Percentiles rank a stretch among this genome's conserved stretches.
Conservation (phyloP, 2,329 filamentous ascomycete species). For the Xylaria sp. region DNA sequence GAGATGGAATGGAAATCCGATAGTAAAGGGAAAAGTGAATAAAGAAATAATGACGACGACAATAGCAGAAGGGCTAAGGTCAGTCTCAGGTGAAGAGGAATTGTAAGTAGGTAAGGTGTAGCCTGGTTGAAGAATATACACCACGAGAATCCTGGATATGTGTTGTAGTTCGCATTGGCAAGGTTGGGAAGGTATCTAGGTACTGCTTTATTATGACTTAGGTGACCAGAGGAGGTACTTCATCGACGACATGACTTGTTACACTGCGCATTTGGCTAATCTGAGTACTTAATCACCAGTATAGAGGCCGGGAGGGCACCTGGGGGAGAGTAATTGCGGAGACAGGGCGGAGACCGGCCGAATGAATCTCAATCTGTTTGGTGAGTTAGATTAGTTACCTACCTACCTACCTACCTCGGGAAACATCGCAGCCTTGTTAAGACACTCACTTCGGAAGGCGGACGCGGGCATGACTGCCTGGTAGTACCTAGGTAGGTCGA, state of each 20-base stretch:
- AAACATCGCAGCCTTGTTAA: neutral
- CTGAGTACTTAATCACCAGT: neutral
- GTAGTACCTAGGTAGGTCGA: neutral
- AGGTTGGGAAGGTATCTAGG: constrained; percentile 12
- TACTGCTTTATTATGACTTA: neutral
- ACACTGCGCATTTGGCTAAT: constrained; percentile 23
- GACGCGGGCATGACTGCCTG: neutral
- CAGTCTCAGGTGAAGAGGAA: neutral
- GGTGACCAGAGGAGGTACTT: constrained; percentile 4
- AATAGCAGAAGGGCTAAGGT: neutral
- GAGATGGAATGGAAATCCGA: neutral
- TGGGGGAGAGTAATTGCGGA: neutral
- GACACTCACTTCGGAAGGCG: constrained; percentile 10
- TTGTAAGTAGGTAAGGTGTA: neutral
- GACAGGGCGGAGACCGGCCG: neutral
- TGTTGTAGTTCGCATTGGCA: neutral
- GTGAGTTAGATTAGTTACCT: constrained; percentile 22
- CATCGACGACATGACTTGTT: constrained; percentile 19
- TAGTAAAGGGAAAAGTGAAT: constrained; percentile 1
- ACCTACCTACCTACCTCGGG: no score
- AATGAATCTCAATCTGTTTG: constrained; percentile 17
- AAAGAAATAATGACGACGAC: neutral
- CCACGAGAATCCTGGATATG: neutral
- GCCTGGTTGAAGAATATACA: neutral
- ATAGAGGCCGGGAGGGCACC: constrained; percentile 2